These are phyloP conservation scores for Scleroderma citrinum DNA, from an alignment of 768 basidiomycete species.

Conservation along the genomic window DNA sequence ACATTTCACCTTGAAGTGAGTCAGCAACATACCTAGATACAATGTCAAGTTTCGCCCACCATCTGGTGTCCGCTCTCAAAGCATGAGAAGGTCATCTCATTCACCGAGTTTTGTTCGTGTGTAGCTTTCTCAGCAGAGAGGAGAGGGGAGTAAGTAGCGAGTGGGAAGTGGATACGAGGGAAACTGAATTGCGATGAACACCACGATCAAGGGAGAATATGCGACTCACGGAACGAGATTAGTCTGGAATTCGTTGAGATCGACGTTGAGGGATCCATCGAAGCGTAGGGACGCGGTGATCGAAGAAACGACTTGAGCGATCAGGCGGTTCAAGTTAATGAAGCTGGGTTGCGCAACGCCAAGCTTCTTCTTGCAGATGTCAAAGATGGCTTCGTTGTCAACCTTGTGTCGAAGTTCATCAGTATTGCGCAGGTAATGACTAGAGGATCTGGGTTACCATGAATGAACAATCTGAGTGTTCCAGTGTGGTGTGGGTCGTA, in stretches of 20 bases:
- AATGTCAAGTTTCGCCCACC: conserved; percentile 37
- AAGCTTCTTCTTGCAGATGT: conserved; percentile 97
- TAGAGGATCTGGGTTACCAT: conserved; percentile 54
- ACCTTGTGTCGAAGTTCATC: conserved; percentile 44
- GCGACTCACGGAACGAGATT: conserved; percentile 88
- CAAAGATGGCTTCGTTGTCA: conserved; percentile 99
- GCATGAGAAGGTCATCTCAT: conserved; percentile 98
- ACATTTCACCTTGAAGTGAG: conserved; percentile 54
- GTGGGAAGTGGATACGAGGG: conserved; percentile 98
- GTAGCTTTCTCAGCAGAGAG: conserved; percentile 92
- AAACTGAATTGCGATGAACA: conserved; percentile 45
- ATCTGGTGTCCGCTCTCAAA: conserved; percentile 97
- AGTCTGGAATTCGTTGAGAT: conserved; percentile 97
- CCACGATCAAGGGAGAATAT: background rate
- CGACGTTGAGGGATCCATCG: conserved; percentile 95
- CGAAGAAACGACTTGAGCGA: conserved; percentile 97
- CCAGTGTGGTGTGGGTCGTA: conserved; percentile 97
- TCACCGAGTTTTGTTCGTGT: conserved; percentile 96
- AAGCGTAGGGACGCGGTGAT: conserved; percentile 96
- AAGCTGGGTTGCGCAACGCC: conserved; percentile 82
- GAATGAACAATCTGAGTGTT: conserved; percentile 99
- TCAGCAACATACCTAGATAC: background rate
- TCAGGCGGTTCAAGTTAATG: conserved; percentile 91
- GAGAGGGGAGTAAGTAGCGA: conserved; percentile 93
- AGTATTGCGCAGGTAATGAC: background rate